These are phyloP conservation scores for Globisporangium orthogonon DNA, from an alignment of 352 stramenopile species.

Conservation along the genomic window DNA sequence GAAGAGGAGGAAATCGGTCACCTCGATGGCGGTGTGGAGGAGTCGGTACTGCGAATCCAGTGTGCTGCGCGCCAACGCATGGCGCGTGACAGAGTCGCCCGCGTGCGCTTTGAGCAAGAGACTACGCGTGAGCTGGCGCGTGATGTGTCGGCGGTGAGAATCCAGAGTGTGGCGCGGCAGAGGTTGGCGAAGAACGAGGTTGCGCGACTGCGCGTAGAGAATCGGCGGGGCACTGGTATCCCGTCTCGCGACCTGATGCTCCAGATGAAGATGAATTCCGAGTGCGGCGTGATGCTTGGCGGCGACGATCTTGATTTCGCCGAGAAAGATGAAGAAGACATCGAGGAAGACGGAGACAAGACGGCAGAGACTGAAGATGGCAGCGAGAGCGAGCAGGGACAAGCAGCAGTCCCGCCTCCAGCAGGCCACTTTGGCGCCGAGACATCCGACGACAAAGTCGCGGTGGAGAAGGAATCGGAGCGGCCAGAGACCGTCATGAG, in stretches of 20 bases:
- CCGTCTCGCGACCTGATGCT: slow-evolving; percentile 9
- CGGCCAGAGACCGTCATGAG: slow-evolving; percentile 52
- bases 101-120: slow-evolving; percentile 19
- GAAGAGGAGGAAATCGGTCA: neutral
- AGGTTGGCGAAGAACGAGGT: slow-evolving; percentile 36
- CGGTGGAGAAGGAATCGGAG: neutral
- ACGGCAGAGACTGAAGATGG: no score
- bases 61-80: slow-evolving; percentile 32
- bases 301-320: neutral
- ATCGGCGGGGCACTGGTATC: slow-evolving; percentile 25
- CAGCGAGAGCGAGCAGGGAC: neutral
- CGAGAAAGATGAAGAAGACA: slow-evolving; percentile 4
- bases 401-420: neutral
- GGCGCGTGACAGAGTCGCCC: slow-evolving; percentile 22
- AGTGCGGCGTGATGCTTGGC: neutral
- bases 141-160: slow-evolving; percentile 16
- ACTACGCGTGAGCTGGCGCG: slow-evolving; percentile 2
- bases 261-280: neutral
- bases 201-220: slow-evolving; percentile 18
- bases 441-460: neutral
- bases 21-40: neutral
- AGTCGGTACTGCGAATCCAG: slow-evolving; percentile 40
- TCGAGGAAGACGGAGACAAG: neutral
- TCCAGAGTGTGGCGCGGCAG: slow-evolving; percentile 37
- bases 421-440: neutral